Base-by-base conservation (phyloP, 805 yeast genomes). In the Kodamaea sagamina region DNA sequence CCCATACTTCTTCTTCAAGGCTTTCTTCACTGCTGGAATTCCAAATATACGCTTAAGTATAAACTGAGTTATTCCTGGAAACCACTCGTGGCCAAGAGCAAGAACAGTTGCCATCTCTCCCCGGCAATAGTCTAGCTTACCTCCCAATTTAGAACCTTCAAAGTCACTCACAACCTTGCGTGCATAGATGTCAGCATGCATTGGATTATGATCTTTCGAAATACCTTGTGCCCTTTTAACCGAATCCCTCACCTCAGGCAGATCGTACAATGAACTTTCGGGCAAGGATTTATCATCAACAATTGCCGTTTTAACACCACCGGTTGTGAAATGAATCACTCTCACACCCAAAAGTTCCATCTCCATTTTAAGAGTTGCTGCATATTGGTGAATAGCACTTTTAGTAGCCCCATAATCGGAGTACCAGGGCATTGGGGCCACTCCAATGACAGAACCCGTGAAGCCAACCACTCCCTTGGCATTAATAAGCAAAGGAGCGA, bases 351-450 rank as follows among this genome's bases (percentile, higher is more conserved):
- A 82, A 3, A 88, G 85, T 57, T 78, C 77, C 74, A 86, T 59
- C 61, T 86, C 95, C 18, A 81, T 56, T 41, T 82, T 76, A 43
- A 86, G 63, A 2, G 74, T 74, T 31, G 78, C 74, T 0, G 88
- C 85, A 55, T 81, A 86, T 51, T 78, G 82, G 50, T 84, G 88
- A 44, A 86, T 79, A 0, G 92, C 90, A 4, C 90, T 88, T 54
- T 86, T 86, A 1, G 84, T 60, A 1, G 90, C 73, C 24, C 82
- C 74, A 56, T 86, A 86, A 22, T 81, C 67, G 10, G 83, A 71
- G 1, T 83, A 79, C 59, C 81, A 85, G 18, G 95, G 95, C 65
- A 86, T 80, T 2, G 87, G 81, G 9, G 75, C 62, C 11, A 78
- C 42, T 1, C 88, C 93, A 11, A 84, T 76, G 2, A 82, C 59